Percentiles rank a stretch among this genome's conserved stretches.
phyloP scores from a whole-genome alignment of 345 rosid genomes.

The Lumnitzera littorea region DNA sequence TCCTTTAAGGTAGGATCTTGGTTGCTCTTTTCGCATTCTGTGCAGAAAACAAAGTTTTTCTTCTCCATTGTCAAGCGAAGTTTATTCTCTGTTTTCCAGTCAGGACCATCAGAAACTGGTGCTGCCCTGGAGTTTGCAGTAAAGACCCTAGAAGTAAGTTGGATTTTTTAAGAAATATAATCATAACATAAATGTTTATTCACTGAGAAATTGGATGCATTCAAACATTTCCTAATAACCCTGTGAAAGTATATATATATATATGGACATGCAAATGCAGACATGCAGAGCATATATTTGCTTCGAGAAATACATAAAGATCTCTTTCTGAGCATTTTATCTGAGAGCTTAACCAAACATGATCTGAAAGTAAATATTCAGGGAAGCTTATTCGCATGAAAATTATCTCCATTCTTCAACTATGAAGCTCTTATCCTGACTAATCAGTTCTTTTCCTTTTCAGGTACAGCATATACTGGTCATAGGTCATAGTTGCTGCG shows the following conservation, averaged over 20 bases:
- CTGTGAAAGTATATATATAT: no score
- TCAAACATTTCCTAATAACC: no score
- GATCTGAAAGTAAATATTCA: no score
- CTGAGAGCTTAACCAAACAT: no score
- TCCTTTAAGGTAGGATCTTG: conserved; percentile 43
- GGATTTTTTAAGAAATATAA: background rate
- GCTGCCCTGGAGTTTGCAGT: conserved; percentile 93
- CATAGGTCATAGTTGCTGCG: conserved; percentile 88
- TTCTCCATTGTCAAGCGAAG: background rate
- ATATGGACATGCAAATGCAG: background rate
- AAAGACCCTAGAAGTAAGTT: conserved; percentile 61
- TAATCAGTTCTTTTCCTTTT: conserved; percentile 6
- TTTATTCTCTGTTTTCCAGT: conserved; percentile 31
- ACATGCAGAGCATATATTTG: background rate
- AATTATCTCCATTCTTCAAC: no score
- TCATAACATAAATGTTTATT: background rate
- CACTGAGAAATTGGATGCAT: no score
- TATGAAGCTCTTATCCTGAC: background rate
- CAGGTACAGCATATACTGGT: conserved; percentile 91
- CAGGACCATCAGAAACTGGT: conserved; percentile 84
- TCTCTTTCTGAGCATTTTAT: no score
- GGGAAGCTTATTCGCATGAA: no score
- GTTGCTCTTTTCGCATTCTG: background rate
- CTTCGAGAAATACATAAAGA: no score
- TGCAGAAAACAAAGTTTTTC: background rate